Evolutionary conservation across 1,284 basidiomycete genomes (phyloP).

Genomic region (Rhodotorula mucilaginosa): DNA sequence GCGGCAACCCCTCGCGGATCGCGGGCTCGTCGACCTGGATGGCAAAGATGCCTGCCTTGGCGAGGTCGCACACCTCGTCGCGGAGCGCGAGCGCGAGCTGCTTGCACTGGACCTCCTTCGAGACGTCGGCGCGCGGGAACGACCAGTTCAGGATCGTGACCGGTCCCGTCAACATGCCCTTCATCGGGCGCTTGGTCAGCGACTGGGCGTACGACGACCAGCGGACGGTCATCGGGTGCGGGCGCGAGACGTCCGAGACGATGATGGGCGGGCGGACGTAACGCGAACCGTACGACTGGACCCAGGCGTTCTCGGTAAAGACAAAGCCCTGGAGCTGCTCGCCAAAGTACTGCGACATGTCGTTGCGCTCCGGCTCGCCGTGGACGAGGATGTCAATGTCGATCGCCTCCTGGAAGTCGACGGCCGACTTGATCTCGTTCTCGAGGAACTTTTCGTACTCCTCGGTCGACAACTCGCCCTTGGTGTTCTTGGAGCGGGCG

Average conservation of each 20-base stretch:
- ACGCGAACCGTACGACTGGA: constrained; percentile 95
- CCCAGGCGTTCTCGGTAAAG: constrained; percentile 98
- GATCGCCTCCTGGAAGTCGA: constrained; percentile 93
- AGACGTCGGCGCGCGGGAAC: constrained; percentile 98
- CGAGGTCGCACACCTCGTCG: constrained; percentile 96
- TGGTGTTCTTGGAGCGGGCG: constrained; percentile 90
- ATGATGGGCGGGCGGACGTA: constrained; percentile 99
- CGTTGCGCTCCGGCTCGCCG: constrained; percentile 74
- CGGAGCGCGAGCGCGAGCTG: constrained; percentile 97
- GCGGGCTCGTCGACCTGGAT: constrained; percentile 99
- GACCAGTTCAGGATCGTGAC: constrained; percentile 95
- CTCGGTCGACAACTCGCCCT: constrained; percentile 80
- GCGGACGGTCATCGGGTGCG: constrained; percentile 89
- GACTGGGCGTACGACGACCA: constrained; percentile 98
- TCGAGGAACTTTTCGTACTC: constrained; percentile 99
- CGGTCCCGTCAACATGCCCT: constrained; percentile 82
- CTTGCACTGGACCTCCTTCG: constrained; percentile 94
- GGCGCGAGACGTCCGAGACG: constrained; percentile 95
- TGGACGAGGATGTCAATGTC: constrained; percentile 97
- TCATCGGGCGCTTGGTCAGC: constrained; percentile 91
- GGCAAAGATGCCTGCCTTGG: constrained; percentile 93
- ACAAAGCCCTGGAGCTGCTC: constrained; percentile 94
- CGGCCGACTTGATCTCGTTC: constrained; percentile 92
- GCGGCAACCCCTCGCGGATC: constrained; percentile 96
- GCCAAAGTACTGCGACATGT: constrained; percentile 78